Conservation (phyloP, 2,329 filamentous ascomycete species). For the Didymella lethalis region DNA sequence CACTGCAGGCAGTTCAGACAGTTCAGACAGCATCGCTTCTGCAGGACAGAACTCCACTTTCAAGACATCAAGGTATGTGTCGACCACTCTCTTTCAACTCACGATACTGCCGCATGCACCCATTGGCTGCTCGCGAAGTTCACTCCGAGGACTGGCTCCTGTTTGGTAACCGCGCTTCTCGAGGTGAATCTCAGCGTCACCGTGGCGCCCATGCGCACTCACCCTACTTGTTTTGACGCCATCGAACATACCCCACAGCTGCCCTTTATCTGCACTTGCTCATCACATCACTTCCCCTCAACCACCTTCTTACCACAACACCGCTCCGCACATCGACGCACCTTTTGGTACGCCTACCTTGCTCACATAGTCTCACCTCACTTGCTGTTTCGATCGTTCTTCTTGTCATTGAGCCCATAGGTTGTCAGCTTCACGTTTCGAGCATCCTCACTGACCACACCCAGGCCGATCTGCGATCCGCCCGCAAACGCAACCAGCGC, state of each 20-base stretch:
- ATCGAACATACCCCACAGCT: constrained; percentile 10
- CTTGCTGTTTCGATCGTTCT: background rate
- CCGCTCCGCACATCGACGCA: background rate
- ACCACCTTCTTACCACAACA: constrained; percentile 2
- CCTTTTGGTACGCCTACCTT: constrained; percentile 8
- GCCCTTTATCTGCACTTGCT: constrained; percentile 3
- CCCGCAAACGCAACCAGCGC: constrained; percentile 21
- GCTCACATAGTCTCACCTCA: background rate
- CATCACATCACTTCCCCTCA: constrained; percentile 10
- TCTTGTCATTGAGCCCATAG: constrained; percentile 16
- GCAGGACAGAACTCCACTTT: constrained; percentile 22
- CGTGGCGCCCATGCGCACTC: constrained; percentile 16
- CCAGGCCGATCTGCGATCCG: constrained; percentile 22
- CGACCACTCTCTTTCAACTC: background rate
- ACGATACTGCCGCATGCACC: background rate
- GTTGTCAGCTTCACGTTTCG: constrained; percentile 17
- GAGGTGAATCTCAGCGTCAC: constrained; percentile 23
- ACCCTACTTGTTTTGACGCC: constrained; percentile 9
- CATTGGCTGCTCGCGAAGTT: constrained; percentile 3
- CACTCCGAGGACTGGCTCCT: constrained; percentile 14
- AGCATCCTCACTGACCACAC: constrained; percentile 23
- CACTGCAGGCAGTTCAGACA: constrained; percentile 30
- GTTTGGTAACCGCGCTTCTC: constrained; percentile 15
- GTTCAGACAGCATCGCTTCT: constrained; percentile 26
- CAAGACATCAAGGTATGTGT: constrained; percentile 10